These are phyloP conservation scores for Curvularia sp. DNA, from an alignment of 2,329 filamentous ascomycete genomes.

Conservation along the genomic window DNA sequence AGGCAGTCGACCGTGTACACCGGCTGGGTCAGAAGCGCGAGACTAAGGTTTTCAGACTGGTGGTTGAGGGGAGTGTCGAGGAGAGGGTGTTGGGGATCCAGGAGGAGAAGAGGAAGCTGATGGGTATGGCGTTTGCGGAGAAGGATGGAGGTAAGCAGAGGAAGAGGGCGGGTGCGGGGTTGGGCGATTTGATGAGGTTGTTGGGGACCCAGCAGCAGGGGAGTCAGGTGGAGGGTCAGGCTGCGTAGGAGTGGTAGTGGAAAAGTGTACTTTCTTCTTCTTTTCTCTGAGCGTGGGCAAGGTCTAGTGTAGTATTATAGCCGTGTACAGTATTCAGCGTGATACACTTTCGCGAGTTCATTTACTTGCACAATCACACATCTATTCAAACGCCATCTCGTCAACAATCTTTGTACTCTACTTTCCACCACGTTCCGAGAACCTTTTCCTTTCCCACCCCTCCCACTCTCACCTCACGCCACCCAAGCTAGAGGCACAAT, in stretches of 20 bases:
- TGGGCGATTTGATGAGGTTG: constrained; percentile 54
- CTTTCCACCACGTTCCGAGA: too few species aligned
- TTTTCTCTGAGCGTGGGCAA: too few species aligned
- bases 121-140: constrained; percentile 80
- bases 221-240: constrained; percentile 10
- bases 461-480: background rate
- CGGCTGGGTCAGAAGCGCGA: constrained; percentile 80
- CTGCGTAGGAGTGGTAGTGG: background rate
- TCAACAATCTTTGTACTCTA: too few species aligned
- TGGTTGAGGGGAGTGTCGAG: constrained; percentile 82
- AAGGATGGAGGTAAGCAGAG: constrained; percentile 64
- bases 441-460: background rate
- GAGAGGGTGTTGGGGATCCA: constrained; percentile 82
- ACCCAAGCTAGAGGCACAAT: background rate
- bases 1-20: constrained; percentile 88
- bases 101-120: constrained; percentile 77
- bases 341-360: too few species aligned
- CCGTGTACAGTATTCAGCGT: too few species aligned
- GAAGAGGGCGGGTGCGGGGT: constrained; percentile 51
- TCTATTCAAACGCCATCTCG: too few species aligned
- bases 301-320: too few species aligned
- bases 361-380: too few species aligned
- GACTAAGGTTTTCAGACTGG: constrained; percentile 79
- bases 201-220: constrained; percentile 34
- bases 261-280: background rate